Conservation (phyloP, 2,329 filamentous ascomycete genomes). For the Penicillium fuscoglaucum region DNA sequence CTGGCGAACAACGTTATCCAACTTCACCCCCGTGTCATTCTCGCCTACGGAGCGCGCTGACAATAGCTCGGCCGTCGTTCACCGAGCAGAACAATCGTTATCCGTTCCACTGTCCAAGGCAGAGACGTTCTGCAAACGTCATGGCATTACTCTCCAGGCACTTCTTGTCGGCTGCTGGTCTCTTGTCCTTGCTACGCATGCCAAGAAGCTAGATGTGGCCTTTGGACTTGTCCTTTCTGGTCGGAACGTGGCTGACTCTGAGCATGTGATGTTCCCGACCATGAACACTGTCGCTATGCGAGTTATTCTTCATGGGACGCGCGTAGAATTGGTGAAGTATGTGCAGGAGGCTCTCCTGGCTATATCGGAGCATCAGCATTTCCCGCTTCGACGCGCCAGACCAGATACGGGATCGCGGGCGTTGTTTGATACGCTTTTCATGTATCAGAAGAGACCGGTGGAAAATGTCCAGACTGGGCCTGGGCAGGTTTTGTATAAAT, state of each 20-base stretch:
- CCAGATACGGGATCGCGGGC: conserved; percentile 46
- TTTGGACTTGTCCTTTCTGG: conserved; percentile 86
- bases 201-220: conserved; percentile 67
- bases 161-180: conserved; percentile 77
- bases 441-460: conserved; percentile 60
- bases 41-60: conserved; percentile 29
- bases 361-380: conserved; percentile 72
- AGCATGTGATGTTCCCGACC: conserved; percentile 74
- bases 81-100: conserved; percentile 30
- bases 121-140: conserved; percentile 62
- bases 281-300: conserved; percentile 88
- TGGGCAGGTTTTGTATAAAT: conserved; percentile 55
- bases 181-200: conserved; percentile 64
- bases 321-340: conserved; percentile 65
- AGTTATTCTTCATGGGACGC: conserved; percentile 68
- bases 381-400: conserved; percentile 71
- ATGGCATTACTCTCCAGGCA: conserved; percentile 71
- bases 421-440: conserved; percentile 67
- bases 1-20: conserved; percentile 69
- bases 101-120: conserved; percentile 45
- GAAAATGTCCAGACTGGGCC: conserved; percentile 12
- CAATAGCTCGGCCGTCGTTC: conserved; percentile 17
- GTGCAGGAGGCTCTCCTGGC: conserved; percentile 69
- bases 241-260: conserved; percentile 69
- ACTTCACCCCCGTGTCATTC: conserved; percentile 46